These are phyloP conservation scores for Eurotiales sp. DNA, from an alignment of 2,329 filamentous ascomycete species.

Conservation along the genomic window DNA sequence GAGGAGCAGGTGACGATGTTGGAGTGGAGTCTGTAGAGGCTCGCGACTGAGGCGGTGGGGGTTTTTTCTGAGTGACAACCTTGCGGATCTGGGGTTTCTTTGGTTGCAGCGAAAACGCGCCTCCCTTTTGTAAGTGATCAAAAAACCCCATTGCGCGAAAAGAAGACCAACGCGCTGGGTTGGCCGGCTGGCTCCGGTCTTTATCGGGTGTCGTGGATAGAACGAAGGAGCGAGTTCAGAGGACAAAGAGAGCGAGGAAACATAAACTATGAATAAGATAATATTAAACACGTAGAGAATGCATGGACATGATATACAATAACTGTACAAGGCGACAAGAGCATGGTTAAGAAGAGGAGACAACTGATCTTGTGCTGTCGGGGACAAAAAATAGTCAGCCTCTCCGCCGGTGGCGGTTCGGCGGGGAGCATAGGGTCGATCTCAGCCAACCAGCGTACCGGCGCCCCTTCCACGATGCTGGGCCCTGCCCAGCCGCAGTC, in stretches of 20 bases:
- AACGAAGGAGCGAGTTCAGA: conserved; percentile 13
- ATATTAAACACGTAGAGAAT: conserved; percentile 10
- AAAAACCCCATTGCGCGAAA: conserved; percentile 39
- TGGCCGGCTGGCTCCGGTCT: conserved; percentile 1
- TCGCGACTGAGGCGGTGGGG: conserved; percentile 26
- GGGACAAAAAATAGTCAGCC: conserved; percentile 6
- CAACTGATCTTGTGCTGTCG: conserved; percentile 3
- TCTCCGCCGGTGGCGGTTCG: conserved; percentile 10
- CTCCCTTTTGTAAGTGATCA: conserved; percentile 44
- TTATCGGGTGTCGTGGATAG: not conserved
- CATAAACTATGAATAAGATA: conserved; percentile 18
- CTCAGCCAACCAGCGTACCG: not conserved
- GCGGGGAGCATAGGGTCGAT: not conserved
- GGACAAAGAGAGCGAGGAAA: conserved; percentile 1
- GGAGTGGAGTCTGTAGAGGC: conserved; percentile 20
- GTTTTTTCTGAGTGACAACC: conserved; percentile 34
- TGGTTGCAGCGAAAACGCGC: conserved; percentile 38
- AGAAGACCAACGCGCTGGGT: conserved; percentile 1
- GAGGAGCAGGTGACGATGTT: conserved; percentile 2
- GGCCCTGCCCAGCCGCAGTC: no score
- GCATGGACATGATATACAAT: conserved; percentile 15
- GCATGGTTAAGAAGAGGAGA: conserved; percentile 10
- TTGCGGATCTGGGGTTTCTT: conserved; percentile 42
- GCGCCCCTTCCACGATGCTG: not conserved
- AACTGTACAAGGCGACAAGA: conserved; percentile 17